Conservation (phyloP, 768 basidiomycete genomes). For the Naganishia onofrii region DNA sequence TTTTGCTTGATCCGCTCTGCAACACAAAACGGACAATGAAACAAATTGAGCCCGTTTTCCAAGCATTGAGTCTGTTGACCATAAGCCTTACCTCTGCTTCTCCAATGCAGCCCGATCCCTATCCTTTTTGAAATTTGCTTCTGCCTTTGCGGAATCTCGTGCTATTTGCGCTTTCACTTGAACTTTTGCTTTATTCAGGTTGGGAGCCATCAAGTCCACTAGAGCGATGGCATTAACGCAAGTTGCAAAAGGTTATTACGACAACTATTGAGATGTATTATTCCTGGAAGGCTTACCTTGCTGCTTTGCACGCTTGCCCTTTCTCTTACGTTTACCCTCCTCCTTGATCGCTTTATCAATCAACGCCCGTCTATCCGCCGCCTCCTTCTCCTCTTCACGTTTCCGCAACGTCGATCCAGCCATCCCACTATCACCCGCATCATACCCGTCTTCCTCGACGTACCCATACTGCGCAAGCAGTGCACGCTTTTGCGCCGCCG, state of each 20-base stretch:
- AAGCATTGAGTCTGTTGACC: too few species aligned
- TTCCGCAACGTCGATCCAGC: conserved; percentile 33
- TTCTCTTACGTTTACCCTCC: conserved; percentile 49
- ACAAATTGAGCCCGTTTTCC: neutral
- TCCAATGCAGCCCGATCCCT: conserved; percentile 48
- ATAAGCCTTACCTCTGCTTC: conserved; percentile 38
- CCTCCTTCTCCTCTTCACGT: conserved; percentile 45
- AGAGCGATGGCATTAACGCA: neutral
- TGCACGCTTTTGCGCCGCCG: conserved; percentile 41
- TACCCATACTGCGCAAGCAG: conserved; percentile 48
- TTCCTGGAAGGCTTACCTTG: too few species aligned
- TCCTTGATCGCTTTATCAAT: conserved; percentile 45
- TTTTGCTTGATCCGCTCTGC: conserved; percentile 48
- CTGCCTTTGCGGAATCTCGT: conserved; percentile 42
- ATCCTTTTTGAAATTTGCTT: conserved; percentile 39
- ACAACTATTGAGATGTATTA: too few species aligned
- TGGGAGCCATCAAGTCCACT: conserved; percentile 51
- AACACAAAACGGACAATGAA: neutral
- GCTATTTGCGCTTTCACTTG: conserved; percentile 43
- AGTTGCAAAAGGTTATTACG: too few species aligned
- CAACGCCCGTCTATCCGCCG: conserved; percentile 42
- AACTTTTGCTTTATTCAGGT: conserved; percentile 49
- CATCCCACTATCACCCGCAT: conserved; percentile 38
- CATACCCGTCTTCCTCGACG: conserved; percentile 38
- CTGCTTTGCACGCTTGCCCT: conserved; percentile 40